These are phyloP conservation scores for Gelatoporia subvermispora DNA, from an alignment of 768 basidiomycete genomes.

Conservation along the genomic window DNA sequence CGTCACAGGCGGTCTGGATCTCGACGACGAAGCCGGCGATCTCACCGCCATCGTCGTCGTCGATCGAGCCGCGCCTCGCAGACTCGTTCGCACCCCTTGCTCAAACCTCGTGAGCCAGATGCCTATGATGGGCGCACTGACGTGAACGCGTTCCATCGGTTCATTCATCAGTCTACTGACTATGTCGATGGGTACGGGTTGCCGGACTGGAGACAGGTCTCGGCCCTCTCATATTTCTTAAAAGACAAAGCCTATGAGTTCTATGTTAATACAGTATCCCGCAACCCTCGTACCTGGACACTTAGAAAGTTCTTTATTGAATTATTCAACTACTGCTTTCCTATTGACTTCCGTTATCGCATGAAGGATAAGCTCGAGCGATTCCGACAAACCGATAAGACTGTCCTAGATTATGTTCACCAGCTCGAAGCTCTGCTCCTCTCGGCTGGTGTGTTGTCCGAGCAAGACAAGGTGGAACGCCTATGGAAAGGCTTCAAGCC, in stretches of 20 bases:
- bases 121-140: constrained; percentile 6
- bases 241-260: constrained; percentile 18
- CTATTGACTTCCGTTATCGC: constrained; percentile 11
- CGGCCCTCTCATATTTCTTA: constrained; percentile 12
- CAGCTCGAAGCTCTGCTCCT: constrained; percentile 13
- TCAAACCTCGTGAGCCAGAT: constrained; percentile 9
- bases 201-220: background rate
- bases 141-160: constrained; percentile 10
- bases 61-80: background rate
- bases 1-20: too few relatives aligned
- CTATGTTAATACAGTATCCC: too few relatives aligned
- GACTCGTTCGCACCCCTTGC: background rate
- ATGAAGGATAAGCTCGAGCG: constrained; percentile 2
- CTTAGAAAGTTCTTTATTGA: constrained; percentile 8
- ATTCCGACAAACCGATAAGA: background rate
- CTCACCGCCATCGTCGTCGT: too few relatives aligned
- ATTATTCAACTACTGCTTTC: constrained; percentile 22
- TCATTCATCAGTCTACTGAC: constrained; percentile 6
- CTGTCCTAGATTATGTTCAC: constrained; percentile 10
- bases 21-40: too few relatives aligned
- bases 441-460: constrained; percentile 7
- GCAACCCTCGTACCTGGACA: constrained; percentile 12
- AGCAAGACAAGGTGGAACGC: constrained; percentile 1
- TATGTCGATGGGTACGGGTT: constrained; percentile 7
- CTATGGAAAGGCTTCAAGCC: constrained; percentile 5